phyloP scores from a whole-genome alignment of 306 rosid genomes.

The Citrullus mucosospermus region DNA sequence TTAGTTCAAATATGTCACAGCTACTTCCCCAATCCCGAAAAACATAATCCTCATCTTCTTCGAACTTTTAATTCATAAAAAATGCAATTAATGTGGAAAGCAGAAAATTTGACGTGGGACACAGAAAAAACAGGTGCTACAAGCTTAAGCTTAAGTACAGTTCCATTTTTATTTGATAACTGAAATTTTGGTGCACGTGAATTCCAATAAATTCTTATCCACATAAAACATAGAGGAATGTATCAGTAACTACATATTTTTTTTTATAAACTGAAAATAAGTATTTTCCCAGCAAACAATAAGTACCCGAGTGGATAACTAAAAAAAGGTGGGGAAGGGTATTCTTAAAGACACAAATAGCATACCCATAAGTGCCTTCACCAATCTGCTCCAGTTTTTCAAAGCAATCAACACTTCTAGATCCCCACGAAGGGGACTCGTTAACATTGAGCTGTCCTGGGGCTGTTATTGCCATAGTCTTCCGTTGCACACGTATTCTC shows the following conservation, averaged over 20 bases:
- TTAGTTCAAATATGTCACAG: not conserved
- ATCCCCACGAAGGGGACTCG: slow-evolving; percentile 83
- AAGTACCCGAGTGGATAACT: not conserved
- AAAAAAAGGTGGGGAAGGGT: not conserved
- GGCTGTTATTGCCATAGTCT: slow-evolving; percentile 50
- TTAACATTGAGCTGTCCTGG: slow-evolving; percentile 68
- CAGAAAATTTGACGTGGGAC: not conserved
- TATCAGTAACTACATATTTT: not conserved
- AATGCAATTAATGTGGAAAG: not conserved
- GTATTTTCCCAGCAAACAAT: not conserved
- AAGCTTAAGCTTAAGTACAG: not conserved
- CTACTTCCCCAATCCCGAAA: not conserved
- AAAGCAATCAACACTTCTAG: slow-evolving; percentile 91
- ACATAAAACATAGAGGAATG: not conserved
- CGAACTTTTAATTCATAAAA: not conserved
- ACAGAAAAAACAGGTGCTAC: not conserved
- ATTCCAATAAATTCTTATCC: not conserved
- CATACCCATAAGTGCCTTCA: slow-evolving; percentile 92
- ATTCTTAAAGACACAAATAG: not conserved
- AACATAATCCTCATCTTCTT: not conserved
- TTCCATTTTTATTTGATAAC: not conserved
- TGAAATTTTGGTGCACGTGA: not conserved
- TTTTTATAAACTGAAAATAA: not conserved
- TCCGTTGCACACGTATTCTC: not conserved
- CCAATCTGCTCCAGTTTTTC: slow-evolving; percentile 95